Base-by-base conservation (phyloP, 768 basidiomycete genomes). In the Asterophora parasitica region DNA sequence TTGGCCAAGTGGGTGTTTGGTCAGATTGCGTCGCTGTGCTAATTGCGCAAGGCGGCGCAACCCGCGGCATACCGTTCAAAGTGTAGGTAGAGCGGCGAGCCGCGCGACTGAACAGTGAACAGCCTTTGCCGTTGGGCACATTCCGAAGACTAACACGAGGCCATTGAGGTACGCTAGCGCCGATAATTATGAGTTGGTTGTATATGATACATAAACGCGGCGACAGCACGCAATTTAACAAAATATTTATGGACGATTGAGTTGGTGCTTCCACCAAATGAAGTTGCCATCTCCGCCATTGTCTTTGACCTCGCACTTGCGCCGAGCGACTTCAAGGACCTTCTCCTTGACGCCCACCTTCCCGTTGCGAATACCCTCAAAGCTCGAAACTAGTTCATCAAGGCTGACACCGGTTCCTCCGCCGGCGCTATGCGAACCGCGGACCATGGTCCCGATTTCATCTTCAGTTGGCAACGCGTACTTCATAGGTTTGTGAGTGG, bases 391-490 rank as follows among this genome's bases (percentile, higher is more conserved):
- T 36, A 93, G 63, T 57, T 92, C 88, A 30, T 79, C 71, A 44
- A 78, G 61, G 7, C 75, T 83, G 20, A 87, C 56, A 15, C 79
- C 79, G 51, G 78, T 79, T 17, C 73, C 75, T 15, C 83, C 83
- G 46, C 82, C 83, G 10, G 75, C 71, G n/a, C 62, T 61, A 57
- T 83, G 78, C 58, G 76, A 67, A 45, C 92, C 83, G 52, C 66
- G 73, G 34, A 97, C 83, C 33, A 85, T 65, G 13, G 73, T 65
- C 37, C 77, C 71, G 53, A 99, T 83, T 55, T 84, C 81, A 35
- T 71, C 66, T 63, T 98, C 93, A 11, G 82, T 79, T 1, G 93
- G 95, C 38, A 99, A 71, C 45, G 79, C 78, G 54, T 67, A 78
- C 49, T 64, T 69, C 57, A 67, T 61, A n/a, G 60, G 62, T 42